A percentile compares a stretch with the other conserved stretches of the same genome.
Conservation (phyloP, 176 grass and related monocot species). For the Metroxylon sagu region DNA sequence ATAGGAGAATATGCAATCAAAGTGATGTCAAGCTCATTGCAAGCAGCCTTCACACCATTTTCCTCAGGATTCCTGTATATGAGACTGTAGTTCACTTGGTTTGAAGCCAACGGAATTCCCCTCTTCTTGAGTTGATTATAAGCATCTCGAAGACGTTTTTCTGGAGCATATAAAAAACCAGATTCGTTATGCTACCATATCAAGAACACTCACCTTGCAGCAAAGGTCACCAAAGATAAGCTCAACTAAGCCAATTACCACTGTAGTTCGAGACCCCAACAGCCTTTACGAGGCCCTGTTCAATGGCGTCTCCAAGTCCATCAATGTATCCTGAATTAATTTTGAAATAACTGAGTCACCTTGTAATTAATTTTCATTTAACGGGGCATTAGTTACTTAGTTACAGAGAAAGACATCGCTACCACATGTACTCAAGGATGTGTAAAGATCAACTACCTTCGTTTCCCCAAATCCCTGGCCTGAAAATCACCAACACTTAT, state of each 20-base stretch:
- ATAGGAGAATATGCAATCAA: slow-evolving; percentile 18
- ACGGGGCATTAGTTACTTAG: too few relatives aligned
- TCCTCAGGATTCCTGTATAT: slow-evolving; percentile 55
- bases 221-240: not conserved
- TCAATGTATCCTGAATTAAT: slow-evolving; percentile 42
- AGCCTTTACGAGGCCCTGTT: slow-evolving; percentile 45
- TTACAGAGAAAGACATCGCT: not conserved
- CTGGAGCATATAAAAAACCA: slow-evolving; percentile 8
- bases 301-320: not conserved
- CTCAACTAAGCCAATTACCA: slow-evolving; percentile 27
- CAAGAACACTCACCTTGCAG: too few relatives aligned
- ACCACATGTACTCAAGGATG: not conserved
- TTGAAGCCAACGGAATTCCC: slow-evolving; percentile 57
- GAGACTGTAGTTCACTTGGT: slow-evolving; percentile 77
- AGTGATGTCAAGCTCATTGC: not conserved
- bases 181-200: not conserved
- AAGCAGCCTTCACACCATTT: slow-evolving; percentile 60
- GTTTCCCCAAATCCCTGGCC: slow-evolving; percentile 94
- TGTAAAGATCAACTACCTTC: slow-evolving; percentile 40
- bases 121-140: slow-evolving; percentile 62
- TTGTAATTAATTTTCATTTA: too few relatives aligned
- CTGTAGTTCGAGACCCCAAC: slow-evolving; percentile 95
- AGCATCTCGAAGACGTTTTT: slow-evolving; percentile 58
- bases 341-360: slow-evolving; percentile 8
- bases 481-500: slow-evolving; percentile 28